A percentile compares a stretch with the other conserved stretches of the same genome.
These are phyloP conservation scores for Lipomyces anomalus DNA, from an alignment of 805 yeast species.

Conservation along the genomic window DNA sequence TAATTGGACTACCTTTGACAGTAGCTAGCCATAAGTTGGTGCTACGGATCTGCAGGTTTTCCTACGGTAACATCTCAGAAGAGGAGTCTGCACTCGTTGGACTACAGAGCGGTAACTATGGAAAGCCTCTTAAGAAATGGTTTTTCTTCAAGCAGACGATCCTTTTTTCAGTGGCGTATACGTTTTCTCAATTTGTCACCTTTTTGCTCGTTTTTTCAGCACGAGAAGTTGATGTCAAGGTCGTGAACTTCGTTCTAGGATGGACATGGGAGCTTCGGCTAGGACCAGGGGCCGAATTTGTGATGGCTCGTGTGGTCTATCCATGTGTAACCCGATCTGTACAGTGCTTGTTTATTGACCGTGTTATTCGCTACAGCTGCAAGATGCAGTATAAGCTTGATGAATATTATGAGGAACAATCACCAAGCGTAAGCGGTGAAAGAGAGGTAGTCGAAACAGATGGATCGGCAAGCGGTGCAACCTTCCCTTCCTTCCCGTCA, in stretches of 20 bases:
- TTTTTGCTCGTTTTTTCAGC: not conserved
- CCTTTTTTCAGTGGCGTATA: constrained; percentile 6
- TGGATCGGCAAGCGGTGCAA: too few relatives aligned
- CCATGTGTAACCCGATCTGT: constrained; percentile 10
- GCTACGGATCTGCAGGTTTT: constrained; percentile 1
- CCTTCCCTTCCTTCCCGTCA: too few relatives aligned
- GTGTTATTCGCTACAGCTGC: constrained; percentile 6
- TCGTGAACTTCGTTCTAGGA: constrained; percentile 4
- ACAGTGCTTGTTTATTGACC: constrained; percentile 10
- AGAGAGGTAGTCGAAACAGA: too few relatives aligned
- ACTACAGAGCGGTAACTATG: constrained; percentile 8
- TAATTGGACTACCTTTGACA: constrained; percentile 11
- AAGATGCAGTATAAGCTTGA: not conserved
- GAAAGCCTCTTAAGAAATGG: constrained; percentile 1
- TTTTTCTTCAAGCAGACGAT: constrained; percentile 11
- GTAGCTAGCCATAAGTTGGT: not conserved
- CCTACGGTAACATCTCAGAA: not conserved
- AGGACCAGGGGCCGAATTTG: constrained; percentile 12
- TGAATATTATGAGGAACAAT: not conserved
- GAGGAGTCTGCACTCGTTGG: constrained; percentile 5
- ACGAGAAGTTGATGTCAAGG: not conserved
- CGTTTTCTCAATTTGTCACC: constrained; percentile 1
- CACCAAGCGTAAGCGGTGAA: too few relatives aligned
- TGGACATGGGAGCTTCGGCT: constrained; percentile 16
- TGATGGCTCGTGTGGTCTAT: constrained; percentile 8